Base-by-base conservation (phyloP, 169 alveolate species). In the Cryptosporidium xiaoi region DNA sequence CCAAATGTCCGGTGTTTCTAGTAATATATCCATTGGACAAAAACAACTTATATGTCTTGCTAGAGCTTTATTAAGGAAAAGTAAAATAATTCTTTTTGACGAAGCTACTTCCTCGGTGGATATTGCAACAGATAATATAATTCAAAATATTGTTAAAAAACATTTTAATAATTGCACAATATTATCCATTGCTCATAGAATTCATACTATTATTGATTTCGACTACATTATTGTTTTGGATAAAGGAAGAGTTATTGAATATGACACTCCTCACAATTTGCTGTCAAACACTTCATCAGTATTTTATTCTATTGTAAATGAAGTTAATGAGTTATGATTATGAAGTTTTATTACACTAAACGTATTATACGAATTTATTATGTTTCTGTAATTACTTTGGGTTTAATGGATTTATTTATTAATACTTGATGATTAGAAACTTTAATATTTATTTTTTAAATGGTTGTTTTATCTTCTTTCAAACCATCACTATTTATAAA, bases 71-170 rank as follows among this genome's bases (percentile, higher is more conserved):
- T 68, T 71, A 55, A 90, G 90, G 65, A 89, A 89, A 16, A 60
- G 87, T 18, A 51, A 92, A 46, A 84, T 95, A 34, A 90, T 93
- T 46, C 67, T 93, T 15, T 71, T 95, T 64, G 97, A 95, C 85
- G 98, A 95, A 92, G 97, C 97, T 8, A 94, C 98, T 40, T 93
- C 98, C 0, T 93, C 95, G 48, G 90, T 96, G 64, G 97, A 96
- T 71, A 66, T 83, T 51, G 91, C 93, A 51, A 94, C 97, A 29
- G 98, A 96, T 82, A 91, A 91, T 34, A 77, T 92, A n/a, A 94
- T 96, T 36, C 92, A 95, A 91, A 67, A 91, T 51, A 91, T 90
- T 2, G 84, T 95, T 1, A 69, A 92, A 83, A 91, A 90, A 58
- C 91, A 93, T 10, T 94, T 94, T 44, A 71, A 44, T 13, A 90